These are phyloP conservation scores for Malassezia pachydermatis DNA, from an alignment of 1,284 basidiomycete genomes.

Conservation along the genomic window DNA sequence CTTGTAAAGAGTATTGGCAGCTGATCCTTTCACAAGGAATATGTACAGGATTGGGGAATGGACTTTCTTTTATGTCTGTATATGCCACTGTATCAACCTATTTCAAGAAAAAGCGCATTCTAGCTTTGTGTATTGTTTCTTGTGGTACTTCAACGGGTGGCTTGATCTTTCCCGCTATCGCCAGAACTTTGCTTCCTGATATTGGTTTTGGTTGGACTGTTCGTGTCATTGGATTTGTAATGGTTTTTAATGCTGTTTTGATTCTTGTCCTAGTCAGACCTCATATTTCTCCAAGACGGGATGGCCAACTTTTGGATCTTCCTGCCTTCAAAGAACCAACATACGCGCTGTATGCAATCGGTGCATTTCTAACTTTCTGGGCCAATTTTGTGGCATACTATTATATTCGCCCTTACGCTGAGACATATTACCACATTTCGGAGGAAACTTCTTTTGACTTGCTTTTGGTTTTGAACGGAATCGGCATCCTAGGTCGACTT, in stretches of 20 bases:
- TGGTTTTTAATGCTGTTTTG: background rate
- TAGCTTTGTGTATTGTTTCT: background rate
- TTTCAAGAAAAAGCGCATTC: conserved; percentile 3
- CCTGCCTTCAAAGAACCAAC: background rate
- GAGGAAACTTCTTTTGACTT: background rate
- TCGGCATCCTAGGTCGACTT: conserved; percentile 5
- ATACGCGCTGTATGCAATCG: background rate
- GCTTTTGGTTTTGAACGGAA: conserved; percentile 3
- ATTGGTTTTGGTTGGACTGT: conserved; percentile 6
- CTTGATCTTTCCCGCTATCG: conserved; percentile 8
- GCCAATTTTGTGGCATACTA: conserved; percentile 4
- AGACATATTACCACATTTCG: no score
- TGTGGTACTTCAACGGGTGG: conserved; percentile 11
- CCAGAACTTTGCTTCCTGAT: background rate
- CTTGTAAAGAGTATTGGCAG: conserved; percentile 13
- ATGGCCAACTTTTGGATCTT: background rate
- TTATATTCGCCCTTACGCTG: conserved; percentile 5
- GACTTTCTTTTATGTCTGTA: background rate
- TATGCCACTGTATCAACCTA: background rate
- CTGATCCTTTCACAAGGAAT: conserved; percentile 11
- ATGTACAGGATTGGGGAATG: conserved; percentile 10
- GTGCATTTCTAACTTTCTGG: conserved; percentile 4
- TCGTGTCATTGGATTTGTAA: conserved; percentile 9
- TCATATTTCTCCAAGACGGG: background rate
- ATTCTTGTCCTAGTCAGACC: background rate